phyloP scores from a whole-genome alignment of 2,329 filamentous ascomycete genomes.

The Neofusicoccum sp. region DNA sequence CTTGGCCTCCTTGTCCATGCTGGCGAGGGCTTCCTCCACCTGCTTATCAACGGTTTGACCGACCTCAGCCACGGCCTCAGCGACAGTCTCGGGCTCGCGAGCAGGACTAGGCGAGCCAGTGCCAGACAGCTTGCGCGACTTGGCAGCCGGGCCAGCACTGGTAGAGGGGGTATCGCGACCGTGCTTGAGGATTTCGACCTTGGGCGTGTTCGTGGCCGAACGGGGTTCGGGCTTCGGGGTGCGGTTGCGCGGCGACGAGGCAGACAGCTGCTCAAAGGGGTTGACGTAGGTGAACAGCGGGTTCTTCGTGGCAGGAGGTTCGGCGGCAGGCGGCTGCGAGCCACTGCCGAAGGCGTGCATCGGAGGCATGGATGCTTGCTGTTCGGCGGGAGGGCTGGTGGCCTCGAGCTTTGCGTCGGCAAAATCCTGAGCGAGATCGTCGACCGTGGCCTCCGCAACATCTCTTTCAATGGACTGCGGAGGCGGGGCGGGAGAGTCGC shows the following conservation, averaged over 20 bases:
- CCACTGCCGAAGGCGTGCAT: constrained; percentile 40
- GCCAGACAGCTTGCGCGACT: constrained; percentile 36
- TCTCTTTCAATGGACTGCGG: constrained; percentile 30
- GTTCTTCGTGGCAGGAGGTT: constrained; percentile 34
- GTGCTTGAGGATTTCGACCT: constrained; percentile 48
- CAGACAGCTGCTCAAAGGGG: constrained; percentile 68
- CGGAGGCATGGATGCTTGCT: constrained; percentile 29
- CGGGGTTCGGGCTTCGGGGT: constrained; percentile 48
- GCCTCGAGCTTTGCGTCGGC: constrained; percentile 44
- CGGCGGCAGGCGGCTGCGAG: constrained; percentile 34
- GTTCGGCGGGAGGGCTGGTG: constrained; percentile 27
- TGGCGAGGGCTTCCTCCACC: constrained; percentile 64
- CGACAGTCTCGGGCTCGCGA: constrained; percentile 60
- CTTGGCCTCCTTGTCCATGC: constrained; percentile 45
- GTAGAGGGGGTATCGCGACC: constrained; percentile 39
- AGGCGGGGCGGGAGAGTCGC: constrained; percentile 28
- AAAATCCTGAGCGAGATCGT: constrained; percentile 46
- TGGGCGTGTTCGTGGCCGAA: constrained; percentile 27
- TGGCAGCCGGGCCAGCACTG: constrained; percentile 28
- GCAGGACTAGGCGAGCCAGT: constrained; percentile 20
- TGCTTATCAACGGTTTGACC: constrained; percentile 59
- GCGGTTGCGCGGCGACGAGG: constrained; percentile 61
- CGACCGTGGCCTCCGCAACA: constrained; percentile 42
- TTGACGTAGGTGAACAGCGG: constrained; percentile 69
- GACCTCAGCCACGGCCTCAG: constrained; percentile 66